A percentile compares a stretch with the other conserved stretches of the same genome.
Conservation (phyloP, 805 yeast species). For the Jamesozyma spencerorum region DNA sequence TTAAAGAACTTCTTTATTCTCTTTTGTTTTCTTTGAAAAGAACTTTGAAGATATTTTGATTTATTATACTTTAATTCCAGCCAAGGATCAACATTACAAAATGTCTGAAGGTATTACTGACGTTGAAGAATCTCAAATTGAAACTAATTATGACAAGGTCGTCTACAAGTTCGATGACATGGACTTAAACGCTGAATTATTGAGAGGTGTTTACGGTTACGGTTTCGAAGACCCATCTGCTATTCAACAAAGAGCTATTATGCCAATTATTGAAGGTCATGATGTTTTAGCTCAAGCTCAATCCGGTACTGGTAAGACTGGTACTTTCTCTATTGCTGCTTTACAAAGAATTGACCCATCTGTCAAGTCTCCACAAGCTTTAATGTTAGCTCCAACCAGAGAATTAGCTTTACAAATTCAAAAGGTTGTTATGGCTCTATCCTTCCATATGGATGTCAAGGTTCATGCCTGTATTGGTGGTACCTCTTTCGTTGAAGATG, state of each 20-base stretch:
- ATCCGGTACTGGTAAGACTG: slow-evolving; percentile 98
- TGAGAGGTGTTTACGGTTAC: slow-evolving; percentile 68
- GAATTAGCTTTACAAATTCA: slow-evolving; percentile 95
- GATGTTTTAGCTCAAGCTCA: slow-evolving; percentile 98
- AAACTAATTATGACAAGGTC: slow-evolving; percentile 93
- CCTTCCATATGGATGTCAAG: slow-evolving; percentile 79
- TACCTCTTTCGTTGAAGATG: slow-evolving; percentile 80
- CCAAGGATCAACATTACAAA: slow-evolving; percentile 1
- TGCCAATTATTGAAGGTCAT: slow-evolving; percentile 88
- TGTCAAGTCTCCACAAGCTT: slow-evolving; percentile 75
- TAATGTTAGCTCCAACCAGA: slow-evolving; percentile 93
- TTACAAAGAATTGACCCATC: slow-evolving; percentile 66
- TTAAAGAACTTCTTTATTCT: neutral
- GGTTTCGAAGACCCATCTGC: slow-evolving; percentile 97
- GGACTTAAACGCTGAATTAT: slow-evolving; percentile 55
- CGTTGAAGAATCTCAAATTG: slow-evolving; percentile 74
- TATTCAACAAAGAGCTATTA: slow-evolving; percentile 93
- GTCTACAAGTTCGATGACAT: slow-evolving; percentile 68
- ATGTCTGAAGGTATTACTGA: slow-evolving; percentile 60
- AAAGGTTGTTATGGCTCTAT: slow-evolving; percentile 82
- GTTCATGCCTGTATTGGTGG: slow-evolving; percentile 99
- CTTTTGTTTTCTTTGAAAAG: neutral
- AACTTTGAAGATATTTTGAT: neutral
- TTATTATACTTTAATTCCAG: neutral
- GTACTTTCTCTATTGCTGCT: slow-evolving; percentile 85